These are phyloP conservation scores for Plasmodium gallinaceum DNA, from an alignment of 169 alveolate genomes.

Conservation along the genomic window DNA sequence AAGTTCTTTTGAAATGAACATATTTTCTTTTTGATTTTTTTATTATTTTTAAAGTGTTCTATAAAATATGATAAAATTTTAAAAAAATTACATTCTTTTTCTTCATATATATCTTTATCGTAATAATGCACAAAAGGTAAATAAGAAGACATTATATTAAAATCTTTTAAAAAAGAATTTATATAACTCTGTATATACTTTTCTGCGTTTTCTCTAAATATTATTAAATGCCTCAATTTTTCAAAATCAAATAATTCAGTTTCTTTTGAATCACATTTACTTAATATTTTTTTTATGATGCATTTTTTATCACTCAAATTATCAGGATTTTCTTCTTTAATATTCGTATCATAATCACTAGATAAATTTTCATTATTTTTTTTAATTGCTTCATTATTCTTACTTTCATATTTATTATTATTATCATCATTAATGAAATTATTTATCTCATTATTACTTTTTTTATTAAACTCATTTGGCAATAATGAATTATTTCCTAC, in stretches of 20 bases:
- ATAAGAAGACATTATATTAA: slow-evolving; percentile 24
- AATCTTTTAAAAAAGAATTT: slow-evolving; percentile 37
- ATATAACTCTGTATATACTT: slow-evolving; percentile 40
- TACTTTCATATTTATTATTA: neutral
- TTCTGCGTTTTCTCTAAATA: slow-evolving; percentile 30
- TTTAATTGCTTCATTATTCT: neutral
- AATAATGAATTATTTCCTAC: neutral
- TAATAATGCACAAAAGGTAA: slow-evolving; percentile 56
- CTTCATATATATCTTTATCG: slow-evolving; percentile 32
- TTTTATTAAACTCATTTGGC: neutral
- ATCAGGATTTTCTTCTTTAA: neutral
- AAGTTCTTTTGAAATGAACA: slow-evolving; percentile 21
- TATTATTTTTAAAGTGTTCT: slow-evolving; percentile 20
- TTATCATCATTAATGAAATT: neutral
- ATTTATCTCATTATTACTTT: neutral
- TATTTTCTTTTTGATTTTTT: slow-evolving; percentile 28
- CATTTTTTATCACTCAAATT: neutral
- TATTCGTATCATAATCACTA: neutral
- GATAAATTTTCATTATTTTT: neutral
- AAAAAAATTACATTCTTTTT: slow-evolving; percentile 31
- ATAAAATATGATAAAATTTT: slow-evolving; percentile 11
- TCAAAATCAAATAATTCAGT: slow-evolving; percentile 6
- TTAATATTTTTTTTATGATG: slow-evolving; percentile 2
- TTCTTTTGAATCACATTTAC: slow-evolving; percentile 6
- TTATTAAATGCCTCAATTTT: slow-evolving; percentile 9